phyloP scores from a whole-genome alignment of 2,329 filamentous ascomycete genomes.

The Claviceps sp. region DNA sequence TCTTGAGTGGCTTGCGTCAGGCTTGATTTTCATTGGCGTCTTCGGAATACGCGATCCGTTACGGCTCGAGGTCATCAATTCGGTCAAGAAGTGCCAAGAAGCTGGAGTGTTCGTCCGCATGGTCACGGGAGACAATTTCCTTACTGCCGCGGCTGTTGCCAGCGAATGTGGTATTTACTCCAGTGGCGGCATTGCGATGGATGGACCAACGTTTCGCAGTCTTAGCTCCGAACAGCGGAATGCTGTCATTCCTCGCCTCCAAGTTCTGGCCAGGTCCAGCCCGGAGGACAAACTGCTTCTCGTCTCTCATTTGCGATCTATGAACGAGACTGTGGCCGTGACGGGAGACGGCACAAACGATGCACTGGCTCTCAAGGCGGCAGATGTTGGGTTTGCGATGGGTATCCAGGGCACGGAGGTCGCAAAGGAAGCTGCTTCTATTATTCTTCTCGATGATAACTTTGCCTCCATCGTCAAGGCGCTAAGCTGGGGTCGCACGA shows the following conservation, averaged over 20 bases:
- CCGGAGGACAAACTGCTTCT: constrained; percentile 57
- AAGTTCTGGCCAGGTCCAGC: constrained; percentile 55
- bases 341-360: constrained; percentile 57
- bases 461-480: constrained; percentile 51
- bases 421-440: constrained; percentile 52
- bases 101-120: constrained; percentile 56
- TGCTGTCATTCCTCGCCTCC: constrained; percentile 45
- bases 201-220: constrained; percentile 41
- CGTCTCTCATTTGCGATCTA: constrained; percentile 48
- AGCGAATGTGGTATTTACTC: constrained; percentile 27
- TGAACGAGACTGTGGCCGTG: constrained; percentile 53
- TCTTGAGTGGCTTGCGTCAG: constrained; percentile 29
- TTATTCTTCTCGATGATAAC: constrained; percentile 53
- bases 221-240: constrained; percentile 33
- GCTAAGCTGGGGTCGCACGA: constrained; percentile 47
- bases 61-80: constrained; percentile 45
- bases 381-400: constrained; percentile 57
- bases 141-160: constrained; percentile 31
- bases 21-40: constrained; percentile 31
- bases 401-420: constrained; percentile 54
- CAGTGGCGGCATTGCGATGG: constrained; percentile 55
- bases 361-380: constrained; percentile 50
- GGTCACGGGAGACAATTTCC: constrained; percentile 37
- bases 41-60: constrained; percentile 59
- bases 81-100: constrained; percentile 47